Base-by-base conservation (phyloP, 352 stramenopile genomes). In the Phytophthora brassicae region DNA sequence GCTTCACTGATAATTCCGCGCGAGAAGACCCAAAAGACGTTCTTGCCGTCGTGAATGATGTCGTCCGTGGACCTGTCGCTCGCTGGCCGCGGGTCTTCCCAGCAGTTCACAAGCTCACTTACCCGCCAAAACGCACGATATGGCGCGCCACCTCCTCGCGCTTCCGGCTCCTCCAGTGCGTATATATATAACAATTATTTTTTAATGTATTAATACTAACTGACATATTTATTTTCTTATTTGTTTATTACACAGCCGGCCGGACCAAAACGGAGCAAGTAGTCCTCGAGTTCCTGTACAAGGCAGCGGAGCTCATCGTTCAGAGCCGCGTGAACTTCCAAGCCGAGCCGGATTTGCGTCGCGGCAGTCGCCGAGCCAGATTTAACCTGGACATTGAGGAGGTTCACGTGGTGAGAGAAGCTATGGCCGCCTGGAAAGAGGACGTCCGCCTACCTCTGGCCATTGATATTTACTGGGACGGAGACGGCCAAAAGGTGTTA, bases 301-400 rank as follows among this genome's bases (percentile, higher is more conserved):
- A 95, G 62, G 76, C 77, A 3, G 78, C 86, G 1, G 86, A 95
- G 58, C 77, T 95, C 38, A 83, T 95, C 33, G 60, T 94, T 22
- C 84, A 92, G 68, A 91, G 81, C 56, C 83, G 86, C 56, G 83
- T 92, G 20, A 80, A 88, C 52, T 74, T 92, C 28, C 74, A 84
- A 52, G 56, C 75, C 17, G 79, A 90, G 26, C 55, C 78, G 0
- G 77, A 81, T 17, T 31, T 70, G 12, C 72, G 68, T 17, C 72
- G 66, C 20, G 70, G 69, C 56, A 75, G 62, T 38, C 84, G 86
- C 19, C 78, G 84, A 13, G 79, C 81, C 55, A 67, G 86, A 71
- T 90, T 95, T 53, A 93, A 94, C 52, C 54, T 95, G 29, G 86
- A 93, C 41, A 93, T 95, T 61, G 82, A 94, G 64, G 86, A 94